These are phyloP conservation scores for Samsoniella hepiali DNA, from an alignment of 2,329 filamentous ascomycete species.

Conservation along the genomic window DNA sequence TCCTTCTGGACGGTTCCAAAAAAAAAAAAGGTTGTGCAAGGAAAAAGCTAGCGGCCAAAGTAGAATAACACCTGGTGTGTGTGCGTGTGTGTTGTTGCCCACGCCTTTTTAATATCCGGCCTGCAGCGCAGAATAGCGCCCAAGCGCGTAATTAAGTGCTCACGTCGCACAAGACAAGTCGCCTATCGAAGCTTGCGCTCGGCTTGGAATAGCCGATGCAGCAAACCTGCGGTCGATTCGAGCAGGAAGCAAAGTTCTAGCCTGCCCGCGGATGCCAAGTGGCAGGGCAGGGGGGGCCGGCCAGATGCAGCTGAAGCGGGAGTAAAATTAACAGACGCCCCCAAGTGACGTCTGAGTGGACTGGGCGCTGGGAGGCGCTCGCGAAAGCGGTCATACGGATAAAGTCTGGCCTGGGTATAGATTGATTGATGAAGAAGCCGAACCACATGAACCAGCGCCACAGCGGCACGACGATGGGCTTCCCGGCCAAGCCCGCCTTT, in stretches of 20 bases:
- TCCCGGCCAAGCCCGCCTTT: not conserved
- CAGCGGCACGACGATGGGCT: not conserved
- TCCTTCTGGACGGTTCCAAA: not conserved
- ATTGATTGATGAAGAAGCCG: not conserved
- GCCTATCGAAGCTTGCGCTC: not conserved
- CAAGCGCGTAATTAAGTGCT: not conserved
- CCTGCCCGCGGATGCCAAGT: not conserved
- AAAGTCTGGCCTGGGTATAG: too few species aligned
- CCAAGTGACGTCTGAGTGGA: constrained; percentile 11
- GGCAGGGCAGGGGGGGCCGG: not conserved
- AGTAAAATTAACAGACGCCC: constrained; percentile 5
- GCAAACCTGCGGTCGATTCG: not conserved
- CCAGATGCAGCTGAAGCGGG: not conserved
- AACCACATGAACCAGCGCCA: constrained; percentile 7
- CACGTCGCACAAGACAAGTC: not conserved
- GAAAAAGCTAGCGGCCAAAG: not conserved
- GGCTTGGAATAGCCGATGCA: not conserved
- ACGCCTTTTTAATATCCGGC: too few species aligned
- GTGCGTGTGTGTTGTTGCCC: not conserved
- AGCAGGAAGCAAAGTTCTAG: not conserved
- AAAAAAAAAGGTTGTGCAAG: not conserved
- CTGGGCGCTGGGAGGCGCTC: constrained; percentile 5
- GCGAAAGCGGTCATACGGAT: not conserved
- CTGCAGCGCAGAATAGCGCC: not conserved
- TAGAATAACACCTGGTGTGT: not conserved